These are phyloP conservation scores for Acanthamoeba healyi DNA, from an alignment of 208 protist genomes.

Conservation along the genomic window DNA sequence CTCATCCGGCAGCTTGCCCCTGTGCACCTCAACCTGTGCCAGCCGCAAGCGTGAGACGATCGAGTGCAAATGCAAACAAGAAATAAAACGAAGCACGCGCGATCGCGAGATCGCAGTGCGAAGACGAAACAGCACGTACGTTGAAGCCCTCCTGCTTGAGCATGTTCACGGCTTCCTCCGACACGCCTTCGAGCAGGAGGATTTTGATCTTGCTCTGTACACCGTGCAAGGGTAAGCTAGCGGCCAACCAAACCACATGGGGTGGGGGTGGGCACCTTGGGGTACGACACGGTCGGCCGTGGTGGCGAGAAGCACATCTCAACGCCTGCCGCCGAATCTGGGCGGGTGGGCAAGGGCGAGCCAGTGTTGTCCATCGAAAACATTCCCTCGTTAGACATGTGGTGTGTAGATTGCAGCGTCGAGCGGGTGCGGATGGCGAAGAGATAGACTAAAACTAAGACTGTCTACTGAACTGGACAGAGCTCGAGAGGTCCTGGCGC, in stretches of 20 bases:
- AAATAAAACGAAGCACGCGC: too few relatives aligned
- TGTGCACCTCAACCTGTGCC: slow-evolving; percentile 89
- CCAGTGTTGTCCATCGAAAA: slow-evolving; percentile 45
- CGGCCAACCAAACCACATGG: too few relatives aligned
- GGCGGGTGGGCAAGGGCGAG: neutral
- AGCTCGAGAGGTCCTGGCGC: too few relatives aligned
- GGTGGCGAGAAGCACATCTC: slow-evolving; percentile 55
- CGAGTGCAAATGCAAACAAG: neutral
- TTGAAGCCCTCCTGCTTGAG: slow-evolving; percentile 92
- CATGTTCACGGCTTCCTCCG: slow-evolving; percentile 89
- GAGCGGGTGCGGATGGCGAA: too few relatives aligned
- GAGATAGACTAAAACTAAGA: too few relatives aligned
- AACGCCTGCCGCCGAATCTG: too few relatives aligned
- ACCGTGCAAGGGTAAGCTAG: too few relatives aligned
- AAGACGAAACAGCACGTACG: neutral
- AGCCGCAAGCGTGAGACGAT: neutral
- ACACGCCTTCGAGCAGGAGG: slow-evolving; percentile 94
- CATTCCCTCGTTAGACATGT: slow-evolving; percentile 12
- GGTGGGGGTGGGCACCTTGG: slow-evolving; percentile 79
- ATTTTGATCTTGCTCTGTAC: slow-evolving; percentile 90
- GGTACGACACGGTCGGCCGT: slow-evolving; percentile 75
- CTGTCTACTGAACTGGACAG: too few relatives aligned
- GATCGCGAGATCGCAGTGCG: neutral
- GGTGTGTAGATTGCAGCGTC: neutral
- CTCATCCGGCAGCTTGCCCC: slow-evolving; percentile 87